Evolutionary conservation across 2,329 filamentous ascomycete genomes (phyloP), one percentile per base, ranked within the genome.

Genomic region (Coleophoma crateriformis): DNA sequence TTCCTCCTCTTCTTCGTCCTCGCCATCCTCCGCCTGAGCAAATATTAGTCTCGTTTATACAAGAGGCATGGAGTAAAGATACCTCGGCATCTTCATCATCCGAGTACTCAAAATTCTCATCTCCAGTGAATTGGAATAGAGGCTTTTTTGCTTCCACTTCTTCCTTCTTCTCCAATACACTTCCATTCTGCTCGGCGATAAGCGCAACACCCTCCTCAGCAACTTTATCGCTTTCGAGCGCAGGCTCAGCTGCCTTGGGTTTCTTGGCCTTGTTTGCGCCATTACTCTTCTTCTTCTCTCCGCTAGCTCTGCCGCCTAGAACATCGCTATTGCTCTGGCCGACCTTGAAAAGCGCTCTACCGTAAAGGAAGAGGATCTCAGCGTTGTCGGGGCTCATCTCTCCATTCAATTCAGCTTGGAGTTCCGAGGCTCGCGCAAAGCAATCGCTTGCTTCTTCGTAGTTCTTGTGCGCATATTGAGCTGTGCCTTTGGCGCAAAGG

Each of bases 311-410:
- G 33, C 87, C 88, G 50, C 94, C 94, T 34, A 99, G 77, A 20
- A 99, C 91, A 64, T 97, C 91, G 65, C 90, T 96, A 69, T 95
- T 96, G 67, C 83, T 85, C 67, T 97, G 88, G 32, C 91, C 94
- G 52, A 97, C 87, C 67, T 91, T 91, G 77, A 95, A 97, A 17
- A 99, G 74, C 50, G 90, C 90, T 65, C 92, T 88, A 13, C 94
- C 94, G 69, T 99, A 99, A 56, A 90, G 81, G 68, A 95, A 99
- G 17, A 97, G 81, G 43, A 99, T 81, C 66, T 97, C 92, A 46
- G 91, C 92, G 61, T 99, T 99, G 50, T 90, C 85, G 4, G 88
- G 83, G 14, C 84, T 84, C 78, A 95, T 88, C 70, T 97, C 94
- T 67, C 92, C 94, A 67, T 96, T 94, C 67, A 96, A 76, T 67